A percentile compares a stretch with the other conserved stretches of the same genome.
phyloP scores from a whole-genome alignment of 352 stramenopile species.

The Pilasporangium apinafurcum region DNA sequence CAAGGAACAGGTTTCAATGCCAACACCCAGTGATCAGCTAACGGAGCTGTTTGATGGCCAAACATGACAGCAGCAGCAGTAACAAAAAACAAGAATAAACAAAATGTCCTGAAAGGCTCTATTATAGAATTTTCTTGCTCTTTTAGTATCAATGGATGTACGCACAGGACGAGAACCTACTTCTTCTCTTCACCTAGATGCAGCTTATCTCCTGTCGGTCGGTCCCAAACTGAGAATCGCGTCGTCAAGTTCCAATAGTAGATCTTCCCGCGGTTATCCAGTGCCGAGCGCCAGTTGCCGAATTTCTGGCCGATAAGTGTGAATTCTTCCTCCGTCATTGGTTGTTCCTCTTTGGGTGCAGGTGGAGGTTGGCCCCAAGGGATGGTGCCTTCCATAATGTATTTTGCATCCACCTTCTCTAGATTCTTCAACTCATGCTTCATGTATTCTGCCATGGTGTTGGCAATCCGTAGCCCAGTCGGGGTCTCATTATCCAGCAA shows the following conservation, averaged over 20 bases:
- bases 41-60: not conserved
- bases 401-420: constrained; percentile 67
- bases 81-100: too few relatives aligned
- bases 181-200: constrained; percentile 31
- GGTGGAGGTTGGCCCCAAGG: constrained; percentile 56
- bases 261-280: constrained; percentile 81
- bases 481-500: constrained; percentile 67
- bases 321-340: constrained; percentile 31
- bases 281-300: constrained; percentile 78
- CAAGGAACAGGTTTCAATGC: constrained; percentile 10
- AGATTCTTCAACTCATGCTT: constrained; percentile 78
- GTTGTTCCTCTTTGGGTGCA: not conserved
- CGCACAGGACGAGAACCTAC: too few relatives aligned
- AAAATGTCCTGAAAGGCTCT: too few relatives aligned
- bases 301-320: constrained; percentile 79
- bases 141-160: too few relatives aligned
- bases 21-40: constrained; percentile 4
- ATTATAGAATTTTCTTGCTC: too few relatives aligned
- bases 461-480: constrained; percentile 47
- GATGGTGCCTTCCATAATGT: constrained; percentile 67
- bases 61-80: constrained; percentile 4
- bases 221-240: constrained; percentile 76
- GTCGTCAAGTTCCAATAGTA: constrained; percentile 88
- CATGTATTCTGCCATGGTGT: constrained; percentile 61
- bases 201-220: constrained; percentile 49